phyloP scores from a whole-genome alignment of 208 protist genomes.

The Angomonas deanei region DNA sequence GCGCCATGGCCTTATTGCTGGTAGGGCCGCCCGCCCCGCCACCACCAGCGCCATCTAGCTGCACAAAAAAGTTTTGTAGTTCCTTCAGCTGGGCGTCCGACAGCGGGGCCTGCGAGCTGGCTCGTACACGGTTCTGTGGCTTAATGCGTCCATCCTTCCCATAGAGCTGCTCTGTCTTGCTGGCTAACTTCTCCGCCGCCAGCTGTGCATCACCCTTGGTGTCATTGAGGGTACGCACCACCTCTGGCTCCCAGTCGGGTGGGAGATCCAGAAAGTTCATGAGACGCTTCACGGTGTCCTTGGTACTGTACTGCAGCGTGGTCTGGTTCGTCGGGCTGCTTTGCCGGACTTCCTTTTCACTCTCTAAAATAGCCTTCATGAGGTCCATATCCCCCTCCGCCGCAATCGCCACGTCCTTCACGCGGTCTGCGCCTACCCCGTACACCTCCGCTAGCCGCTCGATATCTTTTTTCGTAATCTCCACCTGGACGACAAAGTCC shows the following conservation, averaged over 20 bases:
- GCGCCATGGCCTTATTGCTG: conserved; percentile 15
- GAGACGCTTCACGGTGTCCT: conserved; percentile 45
- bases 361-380: conserved; percentile 50
- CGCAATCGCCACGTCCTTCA: conserved; percentile 52
- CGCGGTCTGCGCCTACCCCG: conserved; percentile 29
- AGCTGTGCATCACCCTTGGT: conserved; percentile 55
- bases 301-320: conserved; percentile 47
- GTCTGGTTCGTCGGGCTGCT: conserved; percentile 13
- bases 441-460: conserved; percentile 33
- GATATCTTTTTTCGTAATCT: conserved; percentile 49
- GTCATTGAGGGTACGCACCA: conserved; percentile 52
- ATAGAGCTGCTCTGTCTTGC: conserved; percentile 29
- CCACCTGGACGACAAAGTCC: conserved; percentile 10
- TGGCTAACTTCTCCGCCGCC: conserved; percentile 23
- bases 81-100: conserved; percentile 22
- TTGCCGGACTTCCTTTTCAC: conserved; percentile 24
- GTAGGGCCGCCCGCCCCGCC: conserved; percentile 5
- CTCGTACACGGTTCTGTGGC: conserved; percentile 5
- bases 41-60: conserved; percentile 6
- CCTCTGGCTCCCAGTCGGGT: conserved; percentile 40
- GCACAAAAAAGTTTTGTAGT: conserved; percentile 20
- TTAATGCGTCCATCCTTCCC: conserved; percentile 1
- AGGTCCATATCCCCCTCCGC: conserved; percentile 55
- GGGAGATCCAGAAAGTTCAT: conserved; percentile 47
- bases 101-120: conserved; percentile 13